These are phyloP conservation scores for Globisporangium echinulatum DNA, from an alignment of 352 stramenopile species.

Conservation along the genomic window DNA sequence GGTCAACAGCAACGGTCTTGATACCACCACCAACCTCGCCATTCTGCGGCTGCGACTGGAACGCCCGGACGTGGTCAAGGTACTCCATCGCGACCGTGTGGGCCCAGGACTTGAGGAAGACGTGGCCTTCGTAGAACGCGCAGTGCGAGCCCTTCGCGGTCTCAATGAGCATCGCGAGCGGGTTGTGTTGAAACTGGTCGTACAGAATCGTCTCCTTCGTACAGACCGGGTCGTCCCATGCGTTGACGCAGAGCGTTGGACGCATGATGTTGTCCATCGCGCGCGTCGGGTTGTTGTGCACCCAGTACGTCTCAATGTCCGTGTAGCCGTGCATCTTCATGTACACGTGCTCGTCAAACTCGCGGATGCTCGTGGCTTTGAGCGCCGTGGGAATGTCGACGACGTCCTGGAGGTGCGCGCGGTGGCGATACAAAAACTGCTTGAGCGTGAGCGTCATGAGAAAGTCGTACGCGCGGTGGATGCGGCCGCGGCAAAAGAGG, in stretches of 20 bases:
- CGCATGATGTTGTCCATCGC: slow-evolving; percentile 42
- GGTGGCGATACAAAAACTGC: slow-evolving; percentile 48
- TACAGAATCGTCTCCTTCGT: slow-evolving; percentile 70
- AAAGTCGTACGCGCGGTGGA: slow-evolving; percentile 67
- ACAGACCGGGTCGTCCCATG: slow-evolving; percentile 71
- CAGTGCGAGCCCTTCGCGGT: slow-evolving; percentile 66
- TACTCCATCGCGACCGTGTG: slow-evolving; percentile 53
- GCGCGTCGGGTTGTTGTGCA: slow-evolving; percentile 75
- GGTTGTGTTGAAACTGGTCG: slow-evolving; percentile 42
- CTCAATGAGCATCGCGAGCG: slow-evolving; percentile 42
- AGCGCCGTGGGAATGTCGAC: slow-evolving; percentile 49
- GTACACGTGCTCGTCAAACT: slow-evolving; percentile 78
- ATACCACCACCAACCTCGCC: neutral
- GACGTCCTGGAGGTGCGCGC: slow-evolving; percentile 28
- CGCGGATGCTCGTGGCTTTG: slow-evolving; percentile 40
- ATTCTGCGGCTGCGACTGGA: slow-evolving; percentile 1
- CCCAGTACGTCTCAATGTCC: slow-evolving; percentile 62
- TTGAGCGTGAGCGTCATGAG: slow-evolving; percentile 75
- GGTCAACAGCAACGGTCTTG: no score
- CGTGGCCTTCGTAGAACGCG: slow-evolving; percentile 62
- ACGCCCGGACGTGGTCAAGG: slow-evolving; percentile 49
- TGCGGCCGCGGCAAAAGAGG: slow-evolving; percentile 57
- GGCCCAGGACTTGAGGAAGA: slow-evolving; percentile 64
- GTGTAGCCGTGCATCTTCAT: slow-evolving; percentile 76
- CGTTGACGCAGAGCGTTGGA: slow-evolving; percentile 71